phyloP scores from a whole-genome alignment of 129 eudicot genomes.

The Dittrichia graveolens region DNA sequence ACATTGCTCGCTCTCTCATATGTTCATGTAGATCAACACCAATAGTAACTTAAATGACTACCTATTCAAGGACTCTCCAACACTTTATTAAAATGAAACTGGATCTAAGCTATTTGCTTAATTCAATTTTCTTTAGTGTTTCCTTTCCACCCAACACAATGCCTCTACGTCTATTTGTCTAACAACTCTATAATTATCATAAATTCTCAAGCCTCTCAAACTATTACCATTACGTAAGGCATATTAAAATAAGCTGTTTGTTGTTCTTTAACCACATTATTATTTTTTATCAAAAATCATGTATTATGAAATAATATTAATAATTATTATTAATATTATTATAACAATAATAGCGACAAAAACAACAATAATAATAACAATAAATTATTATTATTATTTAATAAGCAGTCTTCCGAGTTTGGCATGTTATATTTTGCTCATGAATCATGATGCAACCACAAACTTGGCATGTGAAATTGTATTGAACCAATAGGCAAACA shows the following conservation, averaged over 20 bases:
- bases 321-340: no score
- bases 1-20: neutral
- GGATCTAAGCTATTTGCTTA: neutral
- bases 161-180: neutral
- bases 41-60: no score
- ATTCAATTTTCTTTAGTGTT: neutral
- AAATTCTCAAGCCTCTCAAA: slow-evolving; percentile 13
- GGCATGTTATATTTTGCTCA: neutral
- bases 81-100: slow-evolving; percentile 9
- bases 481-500: neutral
- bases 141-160: slow-evolving; percentile 6
- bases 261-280: neutral
- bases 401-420: neutral
- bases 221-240: neutral
- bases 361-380: no score
- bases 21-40: neutral
- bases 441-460: neutral
- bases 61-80: neutral
- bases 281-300: neutral
- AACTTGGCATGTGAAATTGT: neutral
- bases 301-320: neutral
- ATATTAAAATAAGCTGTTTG: neutral
- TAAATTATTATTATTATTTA: no score
- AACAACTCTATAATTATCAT: neutral
- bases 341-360: no score